These are phyloP conservation scores for Trichoderma orchidacearum DNA, from an alignment of 495 filamentous ascomycete genomes.

Conservation along the genomic window DNA sequence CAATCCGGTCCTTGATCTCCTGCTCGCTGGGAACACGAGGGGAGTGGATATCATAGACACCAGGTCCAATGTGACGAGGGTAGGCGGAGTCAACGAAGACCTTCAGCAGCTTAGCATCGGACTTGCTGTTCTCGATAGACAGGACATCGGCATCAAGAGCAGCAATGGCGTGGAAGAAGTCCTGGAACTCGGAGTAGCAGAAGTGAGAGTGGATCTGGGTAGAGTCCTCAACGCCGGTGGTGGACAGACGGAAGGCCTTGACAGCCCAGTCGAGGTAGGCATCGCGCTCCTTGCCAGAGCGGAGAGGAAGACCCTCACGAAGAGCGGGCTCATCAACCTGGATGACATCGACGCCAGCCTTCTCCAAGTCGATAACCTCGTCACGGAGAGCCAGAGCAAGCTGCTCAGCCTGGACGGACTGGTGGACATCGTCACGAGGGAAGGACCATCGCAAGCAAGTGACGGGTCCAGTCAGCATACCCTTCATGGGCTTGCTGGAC, in stretches of 20 bases:
- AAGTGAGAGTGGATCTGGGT: constrained; percentile 99
- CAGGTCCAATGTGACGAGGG: constrained; percentile 92
- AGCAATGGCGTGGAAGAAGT: constrained; percentile 99
- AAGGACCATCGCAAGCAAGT: constrained; percentile 99
- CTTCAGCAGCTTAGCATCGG: constrained; percentile 94
- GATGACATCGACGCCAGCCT: constrained; percentile 90
- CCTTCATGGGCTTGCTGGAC: constrained; percentile 99
- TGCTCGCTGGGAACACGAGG: constrained; percentile 88
- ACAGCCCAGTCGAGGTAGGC: constrained; percentile 95
- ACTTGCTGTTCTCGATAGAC: constrained; percentile 99
- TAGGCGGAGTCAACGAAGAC: constrained; percentile 96
- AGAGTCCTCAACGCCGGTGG: constrained; percentile 75
- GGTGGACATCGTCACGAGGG: constrained; percentile 97
- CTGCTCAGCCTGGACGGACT: constrained; percentile 97
- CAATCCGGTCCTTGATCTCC: constrained; percentile 93
- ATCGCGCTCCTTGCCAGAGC: constrained; percentile 79
- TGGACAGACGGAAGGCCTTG: constrained; percentile 88
- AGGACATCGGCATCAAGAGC: constrained; percentile 96
- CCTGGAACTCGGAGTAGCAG: constrained; percentile 99
- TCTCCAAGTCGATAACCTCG: constrained; percentile 94
- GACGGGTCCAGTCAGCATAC: constrained; percentile 98
- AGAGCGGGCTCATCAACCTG: constrained; percentile 99
- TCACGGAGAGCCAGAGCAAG: constrained; percentile 95
- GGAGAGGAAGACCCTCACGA: constrained; percentile 96
- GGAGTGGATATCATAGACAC: constrained; percentile 99